These are phyloP conservation scores for Cercospora nicotianae DNA, from an alignment of 2,329 filamentous ascomycete genomes.

Conservation along the genomic window DNA sequence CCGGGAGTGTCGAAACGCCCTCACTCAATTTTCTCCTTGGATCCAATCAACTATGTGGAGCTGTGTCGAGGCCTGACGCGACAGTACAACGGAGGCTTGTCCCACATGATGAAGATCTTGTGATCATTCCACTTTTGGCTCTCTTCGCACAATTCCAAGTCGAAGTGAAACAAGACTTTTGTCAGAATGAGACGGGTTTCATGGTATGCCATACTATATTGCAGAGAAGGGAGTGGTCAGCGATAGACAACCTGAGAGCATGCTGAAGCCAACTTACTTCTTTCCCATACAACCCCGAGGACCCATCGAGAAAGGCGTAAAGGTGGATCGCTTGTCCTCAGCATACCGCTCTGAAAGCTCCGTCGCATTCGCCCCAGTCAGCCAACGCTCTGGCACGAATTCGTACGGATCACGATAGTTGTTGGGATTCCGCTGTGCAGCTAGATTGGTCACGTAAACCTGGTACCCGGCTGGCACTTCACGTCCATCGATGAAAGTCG, in stretches of 20 bases:
- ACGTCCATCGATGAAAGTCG: slow-evolving; percentile 29
- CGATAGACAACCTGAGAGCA: slow-evolving; percentile 6
- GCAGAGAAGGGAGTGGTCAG: neutral
- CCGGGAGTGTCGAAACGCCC: neutral
- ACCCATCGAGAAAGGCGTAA: slow-evolving; percentile 39
- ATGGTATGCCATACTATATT: slow-evolving; percentile 33
- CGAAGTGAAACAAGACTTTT: slow-evolving; percentile 43
- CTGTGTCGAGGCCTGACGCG: neutral
- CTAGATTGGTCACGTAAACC: slow-evolving; percentile 29
- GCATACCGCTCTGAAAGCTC: slow-evolving; percentile 27
- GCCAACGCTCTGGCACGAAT: slow-evolving; percentile 44
- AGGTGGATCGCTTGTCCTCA: slow-evolving; percentile 30
- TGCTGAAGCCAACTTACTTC: slow-evolving; percentile 21
- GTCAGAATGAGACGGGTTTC: slow-evolving; percentile 43
- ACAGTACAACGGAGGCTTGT: slow-evolving; percentile 26
- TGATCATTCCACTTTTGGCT: slow-evolving; percentile 24
- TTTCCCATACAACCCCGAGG: slow-evolving; percentile 42
- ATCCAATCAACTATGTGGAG: neutral
- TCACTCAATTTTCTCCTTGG: neutral
- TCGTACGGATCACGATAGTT: slow-evolving; percentile 34
- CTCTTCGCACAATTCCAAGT: slow-evolving; percentile 32
- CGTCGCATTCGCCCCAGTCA: slow-evolving; percentile 27
- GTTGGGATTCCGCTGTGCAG: slow-evolving; percentile 28
- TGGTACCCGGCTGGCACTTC: slow-evolving; percentile 29
- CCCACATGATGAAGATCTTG: slow-evolving; percentile 32